phyloP scores from a whole-genome alignment of 768 basidiomycete genomes.

The Fibroporia radiculosa region DNA sequence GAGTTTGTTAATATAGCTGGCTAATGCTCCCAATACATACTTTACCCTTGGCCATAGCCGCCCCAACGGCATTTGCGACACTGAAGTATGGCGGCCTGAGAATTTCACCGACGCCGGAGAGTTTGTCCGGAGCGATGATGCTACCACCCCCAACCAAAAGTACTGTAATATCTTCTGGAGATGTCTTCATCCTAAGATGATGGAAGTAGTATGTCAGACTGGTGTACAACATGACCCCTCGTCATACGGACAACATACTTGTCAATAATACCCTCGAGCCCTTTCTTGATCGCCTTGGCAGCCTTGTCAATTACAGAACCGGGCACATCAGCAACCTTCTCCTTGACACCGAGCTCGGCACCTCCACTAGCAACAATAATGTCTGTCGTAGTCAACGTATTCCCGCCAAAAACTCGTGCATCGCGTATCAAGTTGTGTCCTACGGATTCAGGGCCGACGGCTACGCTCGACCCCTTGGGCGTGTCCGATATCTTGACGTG shows the following conservation, averaged over 20 bases:
- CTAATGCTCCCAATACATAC: not conserved
- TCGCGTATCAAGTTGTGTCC: conserved; percentile 46
- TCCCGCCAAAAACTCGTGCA: conserved; percentile 48
- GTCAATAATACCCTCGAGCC: conserved; percentile 44
- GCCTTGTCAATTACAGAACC: conserved; percentile 25
- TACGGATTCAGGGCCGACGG: conserved; percentile 60
- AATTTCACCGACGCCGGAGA: conserved; percentile 45
- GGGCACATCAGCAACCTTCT: conserved; percentile 15
- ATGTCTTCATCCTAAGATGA: conserved; percentile 48
- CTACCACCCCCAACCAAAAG: conserved; percentile 63
- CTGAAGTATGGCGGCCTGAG: conserved; percentile 42
- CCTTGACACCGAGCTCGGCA: conserved; percentile 21
- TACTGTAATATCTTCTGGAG: conserved; percentile 45
- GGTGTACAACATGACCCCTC: not conserved
- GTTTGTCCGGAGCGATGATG: conserved; percentile 43
- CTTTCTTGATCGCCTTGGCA: conserved; percentile 31
- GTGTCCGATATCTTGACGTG: conserved; percentile 30
- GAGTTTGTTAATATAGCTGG: not conserved
- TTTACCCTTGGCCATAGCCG: conserved; percentile 30
- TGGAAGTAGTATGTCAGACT: not conserved
- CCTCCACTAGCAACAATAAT: conserved; percentile 36
- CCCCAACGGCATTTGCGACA: conserved; percentile 59
- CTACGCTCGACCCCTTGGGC: conserved; percentile 28
- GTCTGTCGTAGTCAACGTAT: conserved; percentile 53
- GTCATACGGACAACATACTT: conserved; percentile 11